A percentile compares a stretch with the other conserved stretches of the same genome.
These are phyloP conservation scores for Uronychia binucleata DNA, from an alignment of 73 alveolate genomes.

Conservation along the genomic window DNA sequence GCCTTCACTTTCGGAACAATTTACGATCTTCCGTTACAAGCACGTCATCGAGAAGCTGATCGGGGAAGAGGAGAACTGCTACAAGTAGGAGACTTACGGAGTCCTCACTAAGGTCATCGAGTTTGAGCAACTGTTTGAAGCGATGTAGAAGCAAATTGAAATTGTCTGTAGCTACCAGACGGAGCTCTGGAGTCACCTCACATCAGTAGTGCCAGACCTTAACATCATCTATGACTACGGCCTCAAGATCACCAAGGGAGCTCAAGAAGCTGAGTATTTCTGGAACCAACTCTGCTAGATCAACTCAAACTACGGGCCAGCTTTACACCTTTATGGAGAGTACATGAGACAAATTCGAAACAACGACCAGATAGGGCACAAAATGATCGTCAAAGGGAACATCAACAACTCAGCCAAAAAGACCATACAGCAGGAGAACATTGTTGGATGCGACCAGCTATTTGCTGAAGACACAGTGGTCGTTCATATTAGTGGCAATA, in stretches of 20 bases:
- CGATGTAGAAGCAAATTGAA: slow-evolving; percentile 40
- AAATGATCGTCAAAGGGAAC: slow-evolving; percentile 8
- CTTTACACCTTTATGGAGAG: slow-evolving; percentile 36
- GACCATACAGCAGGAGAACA: slow-evolving; percentile 15
- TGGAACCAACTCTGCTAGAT: slow-evolving; percentile 31
- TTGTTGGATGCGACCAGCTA: slow-evolving; percentile 18
- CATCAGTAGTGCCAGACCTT: slow-evolving; percentile 10
- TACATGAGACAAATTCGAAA: slow-evolving; percentile 32
- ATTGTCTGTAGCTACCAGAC: slow-evolving; percentile 34
- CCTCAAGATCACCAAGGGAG: slow-evolving; percentile 10
- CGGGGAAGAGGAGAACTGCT: slow-evolving; percentile 8
- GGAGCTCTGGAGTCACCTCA: slow-evolving; percentile 38
- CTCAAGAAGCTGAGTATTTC: slow-evolving; percentile 22
- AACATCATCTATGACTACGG: slow-evolving; percentile 21
- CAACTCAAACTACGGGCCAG: slow-evolving; percentile 23
- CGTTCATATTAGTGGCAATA: slow-evolving; percentile 49
- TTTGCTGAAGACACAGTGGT: slow-evolving; percentile 43
- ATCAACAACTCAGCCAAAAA: slow-evolving; percentile 32
- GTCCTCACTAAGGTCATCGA: slow-evolving; percentile 21
- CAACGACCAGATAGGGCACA: slow-evolving; percentile 34
- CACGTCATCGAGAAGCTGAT: slow-evolving; percentile 21
- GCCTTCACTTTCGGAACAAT: slow-evolving; percentile 25
- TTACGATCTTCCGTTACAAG: slow-evolving; percentile 39
- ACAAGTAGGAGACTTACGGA: slow-evolving; percentile 6
- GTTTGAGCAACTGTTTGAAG: slow-evolving; percentile 23